Evolutionary conservation across 2,329 filamentous ascomycete genomes (phyloP).

Genomic region (Penicillium sumatraense): DNA sequence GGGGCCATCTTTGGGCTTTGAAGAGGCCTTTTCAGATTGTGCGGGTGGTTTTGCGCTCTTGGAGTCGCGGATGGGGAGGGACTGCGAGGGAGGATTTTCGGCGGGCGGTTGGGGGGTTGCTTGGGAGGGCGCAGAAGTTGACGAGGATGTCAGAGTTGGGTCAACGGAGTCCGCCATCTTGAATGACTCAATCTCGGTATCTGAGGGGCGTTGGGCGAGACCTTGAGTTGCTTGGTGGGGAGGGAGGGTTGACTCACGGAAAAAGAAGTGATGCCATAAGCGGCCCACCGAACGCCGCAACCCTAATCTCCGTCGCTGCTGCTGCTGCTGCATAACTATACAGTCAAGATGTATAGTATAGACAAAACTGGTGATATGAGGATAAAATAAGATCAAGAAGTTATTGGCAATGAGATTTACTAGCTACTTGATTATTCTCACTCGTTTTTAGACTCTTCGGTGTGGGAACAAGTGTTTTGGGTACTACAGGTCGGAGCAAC

Average conservation of each 20-base stretch:
- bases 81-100: conserved; percentile 22
- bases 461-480: neutral
- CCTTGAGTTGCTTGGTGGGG: conserved; percentile 34
- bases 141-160: conserved; percentile 21
- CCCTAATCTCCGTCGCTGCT: conserved; percentile 26
- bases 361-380: no score
- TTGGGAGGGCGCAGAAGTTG: conserved; percentile 22
- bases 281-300: conserved; percentile 30
- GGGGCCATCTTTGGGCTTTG: conserved; percentile 30
- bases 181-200: conserved; percentile 23
- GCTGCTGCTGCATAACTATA: conserved; percentile 10
- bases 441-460: neutral
- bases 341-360: neutral
- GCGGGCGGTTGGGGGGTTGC: conserved; percentile 23
- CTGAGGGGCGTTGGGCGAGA: conserved; percentile 26
- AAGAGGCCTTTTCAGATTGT: conserved; percentile 24
- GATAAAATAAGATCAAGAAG: no score
- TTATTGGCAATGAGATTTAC: no score
- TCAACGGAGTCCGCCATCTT: conserved; percentile 34
- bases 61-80: conserved; percentile 29
- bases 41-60: conserved; percentile 29
- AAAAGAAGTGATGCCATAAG: conserved; percentile 42
- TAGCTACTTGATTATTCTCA: no score
- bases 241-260: conserved; percentile 37
- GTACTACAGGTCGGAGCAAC: conserved; percentile 4